These are phyloP conservation scores for Ophiocordyceps camponoti-leonardi DNA, from an alignment of 2,329 filamentous ascomycete species.

Conservation along the genomic window DNA sequence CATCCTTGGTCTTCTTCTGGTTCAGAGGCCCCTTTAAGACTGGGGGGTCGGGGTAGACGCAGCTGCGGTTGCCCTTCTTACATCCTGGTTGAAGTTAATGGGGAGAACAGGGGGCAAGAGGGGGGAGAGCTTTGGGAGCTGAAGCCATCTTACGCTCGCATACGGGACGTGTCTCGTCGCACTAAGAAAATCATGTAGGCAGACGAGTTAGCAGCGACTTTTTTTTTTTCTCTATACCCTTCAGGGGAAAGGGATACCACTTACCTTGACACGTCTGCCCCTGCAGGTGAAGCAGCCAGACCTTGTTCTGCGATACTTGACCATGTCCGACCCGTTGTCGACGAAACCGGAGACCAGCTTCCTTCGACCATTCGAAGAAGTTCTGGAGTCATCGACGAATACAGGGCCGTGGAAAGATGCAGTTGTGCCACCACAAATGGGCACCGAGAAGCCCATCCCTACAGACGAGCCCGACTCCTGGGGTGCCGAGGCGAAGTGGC, in stretches of 20 bases:
- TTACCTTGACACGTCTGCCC: slow-evolving; percentile 66
- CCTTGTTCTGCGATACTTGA: slow-evolving; percentile 84
- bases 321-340: slow-evolving; percentile 40
- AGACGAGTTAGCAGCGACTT: slow-evolving; percentile 4
- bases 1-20: slow-evolving; percentile 22
- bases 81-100: slow-evolving; percentile 42
- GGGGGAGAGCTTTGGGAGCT: background rate
- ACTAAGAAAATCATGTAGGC: slow-evolving; percentile 42
- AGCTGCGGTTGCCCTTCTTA: slow-evolving; percentile 80
- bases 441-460: background rate
- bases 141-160: slow-evolving; percentile 49
- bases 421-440: slow-evolving; percentile 16
- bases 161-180: slow-evolving; percentile 73
- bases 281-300: slow-evolving; percentile 91
- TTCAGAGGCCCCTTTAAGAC: slow-evolving; percentile 19
- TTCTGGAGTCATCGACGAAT: slow-evolving; percentile 28
- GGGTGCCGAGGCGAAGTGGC: background rate
- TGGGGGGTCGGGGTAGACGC: slow-evolving; percentile 65
- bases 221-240: no score
- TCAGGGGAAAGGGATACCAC: slow-evolving; percentile 1
- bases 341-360: slow-evolving; percentile 26
- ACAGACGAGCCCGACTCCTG: background rate
- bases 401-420: slow-evolving; percentile 31
- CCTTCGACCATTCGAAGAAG: slow-evolving; percentile 29
- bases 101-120: background rate